Evolutionary conservation across 108 stramenopile species (phyloP), one percentile per base, ranked within the genome.

Genomic region (Cyclotella distinguenda): DNA sequence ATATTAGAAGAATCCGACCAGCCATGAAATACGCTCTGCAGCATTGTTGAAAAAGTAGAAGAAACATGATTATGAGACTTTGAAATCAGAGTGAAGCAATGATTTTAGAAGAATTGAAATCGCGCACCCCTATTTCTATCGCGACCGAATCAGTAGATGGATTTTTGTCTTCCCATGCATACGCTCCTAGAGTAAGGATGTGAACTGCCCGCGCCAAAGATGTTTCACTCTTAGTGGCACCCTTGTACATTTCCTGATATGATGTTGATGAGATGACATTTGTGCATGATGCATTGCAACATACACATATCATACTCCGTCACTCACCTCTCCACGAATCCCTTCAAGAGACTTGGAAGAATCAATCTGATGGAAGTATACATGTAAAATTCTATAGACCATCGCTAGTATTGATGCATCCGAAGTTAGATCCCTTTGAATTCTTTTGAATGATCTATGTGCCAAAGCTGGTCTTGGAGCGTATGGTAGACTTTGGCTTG

Each of bases 151-250:
- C 22, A 42, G 79, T 87, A 21, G 34, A 83, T 78, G 50, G 18
- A 33, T 13, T 16, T n/a, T 23, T 46, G 19, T 84, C 86, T 51
- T 74, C 70, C 91, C 91, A 93, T 26, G 86, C 82, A 69, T 75
- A 88, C 10, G 84, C 85, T 36, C 88, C 91, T 0, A 93, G 74
- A 6, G 91, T 93, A 27, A 93, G 64, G 13, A 93, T 57, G 62
- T 93, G 88, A 11, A 93, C 73, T 19, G 87, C 87, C 42, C 91
- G 63, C 39, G 86, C 85, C 36, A 93, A 44, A 23, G 86, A 81
- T 31, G 88, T 88, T 64, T 93, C 91, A 54, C 91, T 93, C 53
- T 64, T 83, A 16, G 81, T 81, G 6, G 67, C 74, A 8, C 35
- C 46, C 16, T 87, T 85, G 57, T 93, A 93, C 59, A 82, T 87